Percentiles rank a stretch among this genome's conserved stretches.
Evolutionary conservation across 1,284 basidiomycete genomes (phyloP).

Genomic region (Ustilago xerochloae): DNA sequence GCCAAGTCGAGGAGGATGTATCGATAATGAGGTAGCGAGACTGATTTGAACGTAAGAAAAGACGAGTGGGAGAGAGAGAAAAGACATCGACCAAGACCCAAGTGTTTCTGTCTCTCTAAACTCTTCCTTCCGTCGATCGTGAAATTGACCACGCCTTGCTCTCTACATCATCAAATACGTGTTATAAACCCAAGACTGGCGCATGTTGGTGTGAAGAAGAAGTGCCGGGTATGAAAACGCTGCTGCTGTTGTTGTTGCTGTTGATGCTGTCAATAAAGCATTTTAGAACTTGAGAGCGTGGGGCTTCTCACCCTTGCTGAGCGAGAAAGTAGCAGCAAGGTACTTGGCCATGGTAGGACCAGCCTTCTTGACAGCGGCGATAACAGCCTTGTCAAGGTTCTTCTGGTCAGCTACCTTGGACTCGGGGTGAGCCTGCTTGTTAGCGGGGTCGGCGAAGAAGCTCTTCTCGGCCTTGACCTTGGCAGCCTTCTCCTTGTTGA

Average conservation of each 20-base stretch:
- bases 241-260: neutral
- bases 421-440: slow-evolving; percentile 89
- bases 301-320: slow-evolving; percentile 92
- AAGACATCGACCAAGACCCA: slow-evolving; percentile 1
- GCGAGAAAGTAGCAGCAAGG: slow-evolving; percentile 90
- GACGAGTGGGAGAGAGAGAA: neutral
- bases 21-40: too few species aligned
- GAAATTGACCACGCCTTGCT: too few species aligned
- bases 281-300: slow-evolving; percentile 85
- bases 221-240: slow-evolving; percentile 10
- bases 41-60: neutral
- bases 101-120: neutral
- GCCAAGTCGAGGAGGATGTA: too few species aligned
- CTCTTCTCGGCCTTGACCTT: slow-evolving; percentile 95
- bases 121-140: neutral
- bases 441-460: slow-evolving; percentile 92
- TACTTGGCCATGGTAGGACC: slow-evolving; percentile 92
- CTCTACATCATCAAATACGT: too few species aligned
- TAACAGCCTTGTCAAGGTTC: slow-evolving; percentile 82
- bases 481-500: slow-evolving; percentile 72
- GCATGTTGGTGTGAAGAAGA: too few species aligned
- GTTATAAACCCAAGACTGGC: too few species aligned
- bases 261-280: neutral
- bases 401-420: slow-evolving; percentile 94
- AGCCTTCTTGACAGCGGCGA: slow-evolving; percentile 86